Base-by-base conservation (phyloP, 805 yeast species). In the Teunomyces stri region DNA sequence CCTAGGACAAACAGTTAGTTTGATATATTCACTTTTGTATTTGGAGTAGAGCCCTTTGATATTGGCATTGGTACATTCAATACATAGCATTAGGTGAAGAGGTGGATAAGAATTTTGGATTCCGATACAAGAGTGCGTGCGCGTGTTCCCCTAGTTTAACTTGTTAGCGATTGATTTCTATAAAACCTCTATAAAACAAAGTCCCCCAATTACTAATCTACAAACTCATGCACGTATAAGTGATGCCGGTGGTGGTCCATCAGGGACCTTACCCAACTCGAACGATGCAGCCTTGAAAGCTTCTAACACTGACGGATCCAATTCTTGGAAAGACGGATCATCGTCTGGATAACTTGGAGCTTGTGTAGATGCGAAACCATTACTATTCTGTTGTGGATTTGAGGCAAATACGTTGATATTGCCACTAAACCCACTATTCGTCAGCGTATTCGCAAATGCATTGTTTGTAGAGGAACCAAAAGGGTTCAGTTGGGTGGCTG, bases 21-120 rank as follows among this genome's bases (percentile, higher is more conserved):
- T 82, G 42, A 92, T 88, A 57, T 89, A 90, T 40, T 84, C 82
- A 48, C 85, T 83, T 25, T 91, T 80, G 65, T 87, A 91, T 54
- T 74, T 75, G 18, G 85, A 83, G 68, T 80, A 92, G 31, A 91
- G 75, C 0, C 86, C 73, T 13, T 74, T 71, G 30, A 84, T 85
- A 3, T 84, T 80, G 22, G 65, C 56, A 34, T 75, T 68, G n/a
- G 82, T 76, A 63, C 98, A 94, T 62, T 90, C 95, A 18, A 91
- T 85, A 65, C 98, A 92, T 51, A 91, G 83, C 97, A 92, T 90
- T 22, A n/a, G 28, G 34, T 13, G 30, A 13, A 11, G 28, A 29
- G 29, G 29, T 13, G 20, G 5, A 22, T 21, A 11, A 39, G 13
- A 28, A 25, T 29, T 29, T 13, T 27, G 25, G 34, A 39, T 39